A percentile compares a stretch with the other conserved stretches of the same genome.
Evolutionary conservation across 768 basidiomycete genomes (phyloP).

Genomic region (Pleurotus ostreatus): DNA sequence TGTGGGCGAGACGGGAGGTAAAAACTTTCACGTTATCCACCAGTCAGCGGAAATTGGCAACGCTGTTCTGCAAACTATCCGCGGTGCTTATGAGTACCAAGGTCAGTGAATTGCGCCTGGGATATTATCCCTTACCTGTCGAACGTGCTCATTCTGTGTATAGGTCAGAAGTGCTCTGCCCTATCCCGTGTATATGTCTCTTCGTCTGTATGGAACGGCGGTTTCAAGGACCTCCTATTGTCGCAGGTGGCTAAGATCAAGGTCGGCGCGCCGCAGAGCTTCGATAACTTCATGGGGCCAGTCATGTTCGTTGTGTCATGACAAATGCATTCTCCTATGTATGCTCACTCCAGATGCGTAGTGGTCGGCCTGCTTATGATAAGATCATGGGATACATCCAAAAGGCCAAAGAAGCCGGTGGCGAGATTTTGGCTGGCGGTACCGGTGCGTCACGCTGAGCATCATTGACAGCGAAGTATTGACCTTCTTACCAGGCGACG

Average conservation of each 20-base stretch:
- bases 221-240: conserved; percentile 81
- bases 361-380: conserved; percentile 84
- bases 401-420: conserved; percentile 87
- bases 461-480: background rate
- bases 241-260: conserved; percentile 79
- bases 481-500: conserved; percentile 51
- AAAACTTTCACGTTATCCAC: conserved; percentile 97
- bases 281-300: conserved; percentile 89
- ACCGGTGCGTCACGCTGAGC: conserved; percentile 39
- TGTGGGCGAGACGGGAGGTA: conserved; percentile 97
- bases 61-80: conserved; percentile 84
- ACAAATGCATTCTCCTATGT: too few species aligned
- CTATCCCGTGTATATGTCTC: conserved; percentile 90
- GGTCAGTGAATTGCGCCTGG: conserved; percentile 35
- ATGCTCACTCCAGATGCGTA: conserved; percentile 20
- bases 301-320: conserved; percentile 65
- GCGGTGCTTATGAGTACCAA: conserved; percentile 95
- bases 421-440: conserved; percentile 86
- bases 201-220: conserved; percentile 71
- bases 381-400: conserved; percentile 79
- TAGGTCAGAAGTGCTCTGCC: conserved; percentile 96
- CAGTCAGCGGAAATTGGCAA: conserved; percentile 81
- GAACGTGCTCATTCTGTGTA: background rate
- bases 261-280: conserved; percentile 74
- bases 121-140: background rate